phyloP scores from a whole-genome alignment of 2,329 filamentous ascomycete genomes.

The Sclerotinia sclerotiorum region DNA sequence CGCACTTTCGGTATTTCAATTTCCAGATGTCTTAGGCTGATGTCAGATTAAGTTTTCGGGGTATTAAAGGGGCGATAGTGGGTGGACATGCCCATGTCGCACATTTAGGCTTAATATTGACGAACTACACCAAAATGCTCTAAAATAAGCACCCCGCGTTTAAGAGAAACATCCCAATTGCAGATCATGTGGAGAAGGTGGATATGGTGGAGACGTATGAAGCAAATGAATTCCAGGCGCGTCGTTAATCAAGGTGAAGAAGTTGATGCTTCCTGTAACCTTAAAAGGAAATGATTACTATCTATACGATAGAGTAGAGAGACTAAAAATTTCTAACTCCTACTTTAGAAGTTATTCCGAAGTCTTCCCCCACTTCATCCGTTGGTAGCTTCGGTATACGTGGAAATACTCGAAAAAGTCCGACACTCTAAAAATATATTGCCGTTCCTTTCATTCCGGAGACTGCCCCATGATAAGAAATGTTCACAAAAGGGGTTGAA shows the following conservation, averaged over 20 bases:
- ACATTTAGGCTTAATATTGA: conserved; percentile 3
- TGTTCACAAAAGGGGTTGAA: neutral
- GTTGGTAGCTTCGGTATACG: neutral
- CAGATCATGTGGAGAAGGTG: neutral
- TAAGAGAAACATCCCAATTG: neutral
- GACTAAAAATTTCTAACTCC: too few relatives aligned
- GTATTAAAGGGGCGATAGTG: neutral
- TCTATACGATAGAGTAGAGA: too few relatives aligned
- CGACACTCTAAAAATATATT: neutral
- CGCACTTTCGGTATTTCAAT: neutral
- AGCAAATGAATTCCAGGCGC: neutral
- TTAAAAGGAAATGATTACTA: neutral
- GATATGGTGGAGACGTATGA: neutral
- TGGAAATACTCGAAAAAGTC: conserved; percentile 5
- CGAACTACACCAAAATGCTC: neutral
- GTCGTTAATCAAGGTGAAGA: neutral
- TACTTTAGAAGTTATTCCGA: too few relatives aligned
- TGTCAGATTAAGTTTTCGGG: neutral
- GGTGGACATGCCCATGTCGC: neutral
- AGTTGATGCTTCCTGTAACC: neutral
- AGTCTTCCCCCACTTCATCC: too few relatives aligned
- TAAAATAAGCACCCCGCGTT: too few relatives aligned
- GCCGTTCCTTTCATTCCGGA: neutral
- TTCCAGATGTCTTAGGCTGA: neutral
- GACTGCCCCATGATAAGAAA: too few relatives aligned